phyloP scores from a whole-genome alignment of 306 rosid species.

The Prunus fruticosa region DNA sequence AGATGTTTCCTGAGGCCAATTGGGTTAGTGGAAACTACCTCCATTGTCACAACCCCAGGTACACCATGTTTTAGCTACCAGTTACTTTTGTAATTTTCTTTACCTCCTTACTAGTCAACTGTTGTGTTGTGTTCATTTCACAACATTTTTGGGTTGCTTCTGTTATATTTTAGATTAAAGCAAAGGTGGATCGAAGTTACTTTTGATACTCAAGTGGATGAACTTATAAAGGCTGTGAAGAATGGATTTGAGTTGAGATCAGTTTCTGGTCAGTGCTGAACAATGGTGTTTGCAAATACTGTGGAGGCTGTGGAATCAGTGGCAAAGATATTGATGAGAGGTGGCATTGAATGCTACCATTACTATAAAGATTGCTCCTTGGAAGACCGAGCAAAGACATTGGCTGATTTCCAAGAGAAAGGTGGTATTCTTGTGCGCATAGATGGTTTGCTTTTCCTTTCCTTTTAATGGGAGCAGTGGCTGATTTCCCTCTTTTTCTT shows the following conservation, averaged over 20 bases:
- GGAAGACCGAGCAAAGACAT: conserved; percentile 79
- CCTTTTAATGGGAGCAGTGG: no score
- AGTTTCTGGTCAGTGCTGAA: conserved; percentile 47
- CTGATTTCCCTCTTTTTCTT: no score
- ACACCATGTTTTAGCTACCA: conserved; percentile 6
- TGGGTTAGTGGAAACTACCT: conserved; percentile 95
- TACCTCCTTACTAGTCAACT: conserved; percentile 15
- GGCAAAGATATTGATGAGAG: conserved; percentile 51
- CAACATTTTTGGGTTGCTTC: background rate
- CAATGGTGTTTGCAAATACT: conserved; percentile 88
- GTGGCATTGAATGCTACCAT: conserved; percentile 67
- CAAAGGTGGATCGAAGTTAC: conserved; percentile 91
- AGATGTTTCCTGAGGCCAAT: conserved; percentile 78
- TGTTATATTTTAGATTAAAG: conserved; percentile 56
- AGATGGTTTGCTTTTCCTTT: no score
- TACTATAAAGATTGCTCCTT: conserved; percentile 82
- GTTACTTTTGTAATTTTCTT: conserved; percentile 1
- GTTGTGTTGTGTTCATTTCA: background rate
- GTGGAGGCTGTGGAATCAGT: conserved; percentile 95
- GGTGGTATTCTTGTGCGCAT: conserved; percentile 96
- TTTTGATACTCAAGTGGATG: conserved; percentile 71
- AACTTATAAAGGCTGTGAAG: conserved; percentile 74
- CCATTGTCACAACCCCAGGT: conserved; percentile 97
- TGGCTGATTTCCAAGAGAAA: conserved; percentile 64
- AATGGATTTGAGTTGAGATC: conserved; percentile 45